Percentiles rank a stretch among this genome's conserved stretches.
phyloP scores from a whole-genome alignment of 2,329 filamentous ascomycete genomes.

The Pseudogymnoascus sp. region DNA sequence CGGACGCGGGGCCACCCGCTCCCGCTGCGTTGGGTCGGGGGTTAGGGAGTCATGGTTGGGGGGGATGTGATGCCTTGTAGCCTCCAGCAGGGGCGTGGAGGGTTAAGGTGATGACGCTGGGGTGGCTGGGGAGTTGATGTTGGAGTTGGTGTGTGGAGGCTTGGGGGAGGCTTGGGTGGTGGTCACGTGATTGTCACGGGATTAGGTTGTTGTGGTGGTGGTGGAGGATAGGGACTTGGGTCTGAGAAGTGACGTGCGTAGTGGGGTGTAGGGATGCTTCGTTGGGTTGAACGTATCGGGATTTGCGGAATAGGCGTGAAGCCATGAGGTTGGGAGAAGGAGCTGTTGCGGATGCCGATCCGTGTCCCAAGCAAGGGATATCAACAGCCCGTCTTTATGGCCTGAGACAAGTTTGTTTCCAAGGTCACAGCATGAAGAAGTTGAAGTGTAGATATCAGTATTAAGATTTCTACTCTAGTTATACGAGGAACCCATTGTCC shows the following conservation, averaged over 20 bases:
- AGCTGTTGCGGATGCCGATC: background rate
- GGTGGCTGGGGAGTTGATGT: background rate
- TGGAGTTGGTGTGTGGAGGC: background rate
- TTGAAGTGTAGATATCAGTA: background rate
- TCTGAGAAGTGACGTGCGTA: background rate
- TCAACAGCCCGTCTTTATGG: background rate
- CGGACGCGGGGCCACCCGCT: background rate
- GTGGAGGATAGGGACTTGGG: background rate
- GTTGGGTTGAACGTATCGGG: background rate
- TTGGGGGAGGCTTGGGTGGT: background rate
- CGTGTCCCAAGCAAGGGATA: background rate
- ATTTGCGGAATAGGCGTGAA: background rate
- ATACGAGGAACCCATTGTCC: background rate
- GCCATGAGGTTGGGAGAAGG: background rate
- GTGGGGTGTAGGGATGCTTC: background rate
- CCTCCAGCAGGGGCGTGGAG: background rate
- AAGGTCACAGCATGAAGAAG: background rate
- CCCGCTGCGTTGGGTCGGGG: background rate
- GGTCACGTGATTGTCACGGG: background rate
- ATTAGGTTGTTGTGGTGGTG: background rate
- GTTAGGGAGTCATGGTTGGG: background rate
- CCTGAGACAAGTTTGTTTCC: background rate
- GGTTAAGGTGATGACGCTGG: background rate
- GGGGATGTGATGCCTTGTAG: background rate
- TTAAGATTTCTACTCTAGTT: constrained; percentile 5